Evolutionary conservation across 2,329 filamentous ascomycete genomes (phyloP), one percentile per base, ranked within the genome.

Genomic region (Pseudomassariella vexata): DNA sequence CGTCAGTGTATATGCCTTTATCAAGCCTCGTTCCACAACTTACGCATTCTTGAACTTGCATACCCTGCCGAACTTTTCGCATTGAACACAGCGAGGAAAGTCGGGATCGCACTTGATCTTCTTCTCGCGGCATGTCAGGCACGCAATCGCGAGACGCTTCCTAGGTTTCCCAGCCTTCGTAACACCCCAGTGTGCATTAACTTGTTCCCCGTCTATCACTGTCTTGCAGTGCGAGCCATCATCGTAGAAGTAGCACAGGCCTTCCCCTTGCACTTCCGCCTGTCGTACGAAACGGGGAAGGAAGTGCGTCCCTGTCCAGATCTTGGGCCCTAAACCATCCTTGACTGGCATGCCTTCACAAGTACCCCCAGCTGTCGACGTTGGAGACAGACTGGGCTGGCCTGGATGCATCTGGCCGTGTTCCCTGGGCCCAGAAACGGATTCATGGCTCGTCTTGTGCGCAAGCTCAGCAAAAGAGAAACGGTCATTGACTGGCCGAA

Each of bases 71-170:
- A 90, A 90, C 62, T 94, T 95, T 54, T 92, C 83, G 56, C 89
- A 95, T 60, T 95, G 88, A 33, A 89, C 76, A 48, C 89, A 95
- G 46, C 86, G 87, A 23, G 85, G 85, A 43, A 78, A 82, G 47
- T 89, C 87, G 2, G 88, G 89, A 44, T 95, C 87, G 52, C 89
- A 95, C 59, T 94, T 95, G 63, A 95, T 94, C 69, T 95, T 95
- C 76, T 95, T 95, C 62, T 95, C 88, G 30, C 89, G 77, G 56
- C 89, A 95, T 9, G 87, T 92, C 37, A 94, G 72, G 53, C 89
- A 95, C 25, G 52, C 87, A 55, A 94, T 88, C 16, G 89, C 88
- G 35, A 95, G 69, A 35, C 89, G 74, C 63, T 95, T 95, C 45
- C 89, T 77, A 28, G 89, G 88, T 63, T 94, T 95, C 10, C 89